These are phyloP conservation scores for Colletotrichum sp. DNA, from an alignment of 2,329 filamentous ascomycete species.

Conservation along the genomic window DNA sequence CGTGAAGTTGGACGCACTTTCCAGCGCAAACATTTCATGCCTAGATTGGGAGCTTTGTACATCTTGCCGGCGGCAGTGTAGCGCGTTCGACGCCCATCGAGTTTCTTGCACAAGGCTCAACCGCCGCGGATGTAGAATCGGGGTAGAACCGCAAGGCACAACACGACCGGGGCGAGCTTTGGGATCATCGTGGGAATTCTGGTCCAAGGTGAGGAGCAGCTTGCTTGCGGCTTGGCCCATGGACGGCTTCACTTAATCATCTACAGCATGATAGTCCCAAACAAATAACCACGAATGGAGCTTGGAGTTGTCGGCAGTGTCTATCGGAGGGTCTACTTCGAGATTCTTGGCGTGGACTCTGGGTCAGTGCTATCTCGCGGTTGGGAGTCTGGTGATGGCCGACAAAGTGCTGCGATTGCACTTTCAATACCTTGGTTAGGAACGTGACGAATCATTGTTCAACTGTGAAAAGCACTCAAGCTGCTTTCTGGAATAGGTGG, in stretches of 20 bases:
- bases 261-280: too few relatives aligned
- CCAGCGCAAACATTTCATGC: background rate
- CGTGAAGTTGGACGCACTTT: fast-evolving
- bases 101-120: fast-evolving
- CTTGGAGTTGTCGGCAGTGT: background rate
- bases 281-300: too few relatives aligned
- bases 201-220: background rate
- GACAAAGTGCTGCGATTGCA: background rate
- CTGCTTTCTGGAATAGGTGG: fast-evolving
- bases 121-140: too few relatives aligned
- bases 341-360: background rate
- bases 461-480: background rate
- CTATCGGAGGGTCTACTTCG: background rate
- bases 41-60: background rate
- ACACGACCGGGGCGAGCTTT: too few relatives aligned
- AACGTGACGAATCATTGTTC: fast-evolving
- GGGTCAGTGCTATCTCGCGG: background rate
- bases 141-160: too few relatives aligned
- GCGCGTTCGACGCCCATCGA: fast-evolving
- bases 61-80: background rate
- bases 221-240: background rate
- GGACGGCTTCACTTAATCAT: background rate
- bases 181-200: background rate
- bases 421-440: background rate
- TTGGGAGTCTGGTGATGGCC: background rate